Evolutionary conservation across 2,329 filamentous ascomycete genomes (phyloP).

Genomic region (Aureobasidium sp.): DNA sequence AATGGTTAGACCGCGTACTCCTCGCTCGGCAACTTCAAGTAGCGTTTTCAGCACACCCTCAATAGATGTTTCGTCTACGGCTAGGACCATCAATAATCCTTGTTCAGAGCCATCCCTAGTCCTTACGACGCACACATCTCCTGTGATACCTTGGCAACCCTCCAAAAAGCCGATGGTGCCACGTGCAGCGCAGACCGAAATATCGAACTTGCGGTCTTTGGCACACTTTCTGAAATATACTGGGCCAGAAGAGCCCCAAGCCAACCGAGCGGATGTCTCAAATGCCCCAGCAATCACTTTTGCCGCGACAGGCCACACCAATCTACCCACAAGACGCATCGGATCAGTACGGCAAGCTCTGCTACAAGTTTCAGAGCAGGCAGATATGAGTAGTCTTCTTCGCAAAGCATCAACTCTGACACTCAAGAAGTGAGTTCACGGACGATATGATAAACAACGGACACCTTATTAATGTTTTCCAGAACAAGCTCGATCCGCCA

Average conservation of each 20-base stretch:
- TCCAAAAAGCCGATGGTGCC: not conserved
- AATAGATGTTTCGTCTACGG: not conserved
- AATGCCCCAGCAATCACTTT: not conserved
- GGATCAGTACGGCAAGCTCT: not conserved
- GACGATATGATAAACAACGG: not conserved
- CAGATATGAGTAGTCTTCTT: not conserved
- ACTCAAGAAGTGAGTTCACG: not conserved
- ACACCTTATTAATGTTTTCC: not conserved
- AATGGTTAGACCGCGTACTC: too few relatives aligned
- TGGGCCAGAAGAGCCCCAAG: not conserved
- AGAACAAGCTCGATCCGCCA: not conserved
- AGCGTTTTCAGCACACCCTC: not conserved
- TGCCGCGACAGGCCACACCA: too few relatives aligned
- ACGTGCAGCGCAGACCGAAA: not conserved
- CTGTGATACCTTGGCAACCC: not conserved
- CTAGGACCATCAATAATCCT: not conserved
- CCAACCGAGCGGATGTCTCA: not conserved
- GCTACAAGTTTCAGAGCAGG: not conserved
- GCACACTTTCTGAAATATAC: conserved; percentile 5
- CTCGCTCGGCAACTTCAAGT: not conserved
- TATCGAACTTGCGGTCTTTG: not conserved
- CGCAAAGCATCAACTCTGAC: not conserved
- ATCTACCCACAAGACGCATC: not conserved
- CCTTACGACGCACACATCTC: not conserved
- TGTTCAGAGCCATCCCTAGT: not conserved